These are phyloP conservation scores for Coniophora puteana DNA, from an alignment of 1,284 basidiomycete genomes.

Conservation along the genomic window DNA sequence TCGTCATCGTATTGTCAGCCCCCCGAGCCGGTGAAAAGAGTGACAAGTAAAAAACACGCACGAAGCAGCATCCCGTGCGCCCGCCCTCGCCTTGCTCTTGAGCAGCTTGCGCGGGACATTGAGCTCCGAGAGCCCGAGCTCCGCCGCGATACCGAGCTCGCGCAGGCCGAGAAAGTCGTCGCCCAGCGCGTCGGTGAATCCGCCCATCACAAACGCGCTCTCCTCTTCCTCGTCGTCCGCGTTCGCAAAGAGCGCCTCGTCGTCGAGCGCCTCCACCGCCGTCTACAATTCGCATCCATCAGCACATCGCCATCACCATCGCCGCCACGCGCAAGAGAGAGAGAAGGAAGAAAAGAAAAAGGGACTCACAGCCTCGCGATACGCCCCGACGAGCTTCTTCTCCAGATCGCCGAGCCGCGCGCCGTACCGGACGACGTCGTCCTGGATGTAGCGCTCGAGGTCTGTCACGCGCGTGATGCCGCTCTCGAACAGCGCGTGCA, in stretches of 20 bases:
- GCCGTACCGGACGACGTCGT: conserved; percentile 86
- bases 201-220: conserved; percentile 77
- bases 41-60: conserved; percentile 31
- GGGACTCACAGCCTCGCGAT: conserved; percentile 71
- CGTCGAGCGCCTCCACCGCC: conserved; percentile 59
- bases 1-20: not conserved
- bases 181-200: conserved; percentile 84
- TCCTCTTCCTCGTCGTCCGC: conserved; percentile 76
- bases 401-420: conserved; percentile 74
- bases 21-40: not conserved
- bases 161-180: conserved; percentile 93
- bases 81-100: conserved; percentile 57
- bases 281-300: conserved; percentile 36
- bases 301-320: conserved; percentile 2
- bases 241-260: conserved; percentile 73
- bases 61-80: conserved; percentile 38
- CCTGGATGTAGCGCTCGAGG: conserved; percentile 84
- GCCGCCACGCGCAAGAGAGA: not conserved
- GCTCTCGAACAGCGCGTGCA: conserved; percentile 87
- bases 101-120: conserved; percentile 79
- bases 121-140: conserved; percentile 79
- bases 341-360: not conserved
- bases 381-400: conserved; percentile 81
- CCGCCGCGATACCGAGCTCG: conserved; percentile 86
- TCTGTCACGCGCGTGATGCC: conserved; percentile 74